A percentile compares a stretch with the other conserved stretches of the same genome.
Evolutionary conservation across 202 grass and related monocot species (phyloP).

Genomic region (Panicum virgatum): DNA sequence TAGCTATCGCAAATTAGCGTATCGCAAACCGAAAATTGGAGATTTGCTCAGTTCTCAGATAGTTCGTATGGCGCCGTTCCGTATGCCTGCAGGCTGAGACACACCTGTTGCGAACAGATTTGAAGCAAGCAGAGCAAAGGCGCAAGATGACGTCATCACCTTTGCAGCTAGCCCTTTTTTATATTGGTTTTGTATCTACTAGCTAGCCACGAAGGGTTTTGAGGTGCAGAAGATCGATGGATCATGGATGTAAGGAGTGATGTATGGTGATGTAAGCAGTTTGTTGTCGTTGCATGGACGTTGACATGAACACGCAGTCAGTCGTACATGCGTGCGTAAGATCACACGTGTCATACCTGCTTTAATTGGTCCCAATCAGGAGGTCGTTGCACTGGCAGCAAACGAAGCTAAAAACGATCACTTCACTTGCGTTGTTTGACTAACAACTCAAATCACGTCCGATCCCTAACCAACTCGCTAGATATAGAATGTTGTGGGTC

Average conservation of each 20-base stretch:
- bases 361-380: background rate
- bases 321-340: background rate
- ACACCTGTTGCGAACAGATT: background rate
- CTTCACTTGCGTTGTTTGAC: conserved; percentile 3
- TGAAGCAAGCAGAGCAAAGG: background rate
- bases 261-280: background rate
- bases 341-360: conserved; percentile 1
- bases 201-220: background rate
- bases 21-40: no score
- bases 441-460: background rate
- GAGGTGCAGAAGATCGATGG: background rate
- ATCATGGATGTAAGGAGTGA: background rate
- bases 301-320: background rate
- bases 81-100: no score
- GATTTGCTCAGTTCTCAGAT: no score
- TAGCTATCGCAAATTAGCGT: no score
- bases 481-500: background rate
- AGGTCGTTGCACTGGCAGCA: background rate
- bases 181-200: no score
- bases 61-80: no score
- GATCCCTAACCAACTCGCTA: background rate
- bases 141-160: background rate
- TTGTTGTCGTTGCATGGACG: background rate
- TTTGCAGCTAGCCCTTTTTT: no score
- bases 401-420: background rate